A percentile compares a stretch with the other conserved stretches of the same genome.
Evolutionary conservation across 805 yeast species (phyloP).

Genomic region (Candida awuae): DNA sequence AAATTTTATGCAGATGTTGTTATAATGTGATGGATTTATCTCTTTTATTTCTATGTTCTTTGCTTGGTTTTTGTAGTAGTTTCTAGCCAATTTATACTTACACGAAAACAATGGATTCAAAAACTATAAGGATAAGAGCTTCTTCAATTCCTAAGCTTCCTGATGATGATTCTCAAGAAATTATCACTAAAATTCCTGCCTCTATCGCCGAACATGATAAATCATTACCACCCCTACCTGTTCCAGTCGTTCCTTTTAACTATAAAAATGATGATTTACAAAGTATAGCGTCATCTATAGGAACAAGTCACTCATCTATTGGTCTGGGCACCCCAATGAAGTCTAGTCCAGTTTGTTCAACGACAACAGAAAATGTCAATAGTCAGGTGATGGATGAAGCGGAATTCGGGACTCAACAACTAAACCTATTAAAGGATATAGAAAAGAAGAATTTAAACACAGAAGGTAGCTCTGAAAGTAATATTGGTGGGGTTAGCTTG

Average conservation of each 20-base stretch:
- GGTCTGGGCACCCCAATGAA: slow-evolving; percentile 4
- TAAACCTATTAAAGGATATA: no score
- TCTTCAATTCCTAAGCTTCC: slow-evolving; percentile 19
- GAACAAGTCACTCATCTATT: neutral
- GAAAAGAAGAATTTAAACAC: no score
- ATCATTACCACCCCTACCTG: slow-evolving; percentile 12
- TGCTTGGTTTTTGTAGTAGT: no score
- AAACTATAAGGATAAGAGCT: neutral
- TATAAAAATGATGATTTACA: neutral
- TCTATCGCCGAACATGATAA: slow-evolving; percentile 2
- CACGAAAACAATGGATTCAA: neutral
- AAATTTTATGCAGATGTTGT: no score
- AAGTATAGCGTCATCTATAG: neutral
- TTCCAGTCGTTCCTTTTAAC: neutral
- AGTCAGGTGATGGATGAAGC: no score
- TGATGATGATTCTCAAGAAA: slow-evolving; percentile 19
- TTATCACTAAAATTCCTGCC: slow-evolving; percentile 16
- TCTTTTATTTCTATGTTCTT: no score
- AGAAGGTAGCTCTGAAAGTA: no score
- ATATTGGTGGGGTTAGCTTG: neutral
- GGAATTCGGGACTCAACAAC: neutral
- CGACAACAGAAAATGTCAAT: slow-evolving; percentile 10
- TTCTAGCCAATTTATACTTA: no score
- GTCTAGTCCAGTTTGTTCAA: slow-evolving; percentile 20
- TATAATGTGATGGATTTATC: no score